Evolutionary conservation across 2,329 filamentous ascomycete species (phyloP), one percentile per base, ranked within the genome.

Genomic region (Diaporthe sp.): DNA sequence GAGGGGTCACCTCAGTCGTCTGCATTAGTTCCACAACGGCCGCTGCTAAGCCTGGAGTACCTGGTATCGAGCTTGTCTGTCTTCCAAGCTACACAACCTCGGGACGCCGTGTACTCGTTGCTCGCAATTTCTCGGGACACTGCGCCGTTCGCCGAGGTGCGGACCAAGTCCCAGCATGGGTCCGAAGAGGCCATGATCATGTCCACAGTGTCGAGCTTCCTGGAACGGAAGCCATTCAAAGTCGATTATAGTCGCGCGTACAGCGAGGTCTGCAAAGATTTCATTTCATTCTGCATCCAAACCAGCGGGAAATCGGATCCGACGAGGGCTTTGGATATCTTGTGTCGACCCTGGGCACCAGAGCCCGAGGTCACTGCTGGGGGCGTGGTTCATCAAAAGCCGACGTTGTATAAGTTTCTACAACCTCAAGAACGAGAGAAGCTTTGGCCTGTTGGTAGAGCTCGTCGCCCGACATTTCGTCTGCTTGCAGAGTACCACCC

Each of bases 261-360:
- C 37, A 65, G 74, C 3, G 81, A 84, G 47, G 79, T 83, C 3
- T 84, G 78, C 71, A 77, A 78, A 37, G 78, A 84, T 12, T 85
- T 85, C 59, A 76, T 84, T 17, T 27, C 78, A 12, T 84, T 84
- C 63, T 78, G 74, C 22, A 82, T 84, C 9, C 32, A 73, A 6
- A 63, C 69, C 17, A 68, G 30, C 9, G 75, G 35, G 15, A 70
- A 65, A 19, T 32, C 66, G 4, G 79, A 83, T 53, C 74, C 69
- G 0, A 76, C 69, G 3, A 76, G 76, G 32, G 80, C 82, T 8
- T 63, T 85, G 27, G 83, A 85, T 73, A 81, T 85, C 12, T 77
- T 85, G 7, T 84, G 83, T 55, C 77, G 83, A 6, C 83, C 83
- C 0, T 85, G 84, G 84, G 82, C 83, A 0, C 56, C 56, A 0